These are phyloP conservation scores for Ogataea zsoltii DNA, from an alignment of 805 yeast species.

Conservation along the genomic window DNA sequence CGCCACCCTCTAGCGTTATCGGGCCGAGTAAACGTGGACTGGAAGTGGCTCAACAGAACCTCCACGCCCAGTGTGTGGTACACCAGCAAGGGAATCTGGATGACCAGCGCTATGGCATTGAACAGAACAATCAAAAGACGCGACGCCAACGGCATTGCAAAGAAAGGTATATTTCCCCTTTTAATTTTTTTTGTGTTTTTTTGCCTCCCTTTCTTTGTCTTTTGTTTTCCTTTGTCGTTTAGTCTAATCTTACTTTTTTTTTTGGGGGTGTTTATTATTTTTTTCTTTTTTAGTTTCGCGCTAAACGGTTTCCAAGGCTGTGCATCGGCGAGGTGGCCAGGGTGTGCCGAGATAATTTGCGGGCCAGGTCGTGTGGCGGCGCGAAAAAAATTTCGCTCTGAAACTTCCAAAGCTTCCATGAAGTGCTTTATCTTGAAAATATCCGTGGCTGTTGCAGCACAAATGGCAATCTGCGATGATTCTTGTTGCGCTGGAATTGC, in stretches of 20 bases:
- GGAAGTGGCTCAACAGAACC: slow-evolving; percentile 14
- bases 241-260: not conserved
- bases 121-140: slow-evolving; percentile 1
- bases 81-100: slow-evolving; percentile 26
- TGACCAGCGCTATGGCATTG: slow-evolving; percentile 13
- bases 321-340: not conserved
- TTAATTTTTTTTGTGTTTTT: too few species aligned
- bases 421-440: too few species aligned
- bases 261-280: not conserved
- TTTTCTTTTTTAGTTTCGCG: not conserved
- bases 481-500: too few species aligned
- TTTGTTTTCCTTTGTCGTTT: not conserved
- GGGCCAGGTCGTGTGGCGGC: not conserved
- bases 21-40: slow-evolving; percentile 19
- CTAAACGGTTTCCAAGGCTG: not conserved
- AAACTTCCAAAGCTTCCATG: not conserved
- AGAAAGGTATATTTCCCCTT: too few species aligned
- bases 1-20: slow-evolving; percentile 18
- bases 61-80: slow-evolving; percentile 26
- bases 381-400: not conserved
- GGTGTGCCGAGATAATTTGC: not conserved
- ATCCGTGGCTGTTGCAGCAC: too few species aligned
- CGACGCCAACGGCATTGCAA: not conserved
- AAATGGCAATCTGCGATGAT: too few species aligned
- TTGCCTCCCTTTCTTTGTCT: too few species aligned